phyloP scores from a whole-genome alignment of 2,329 filamentous ascomycete genomes.

The Hypoxylon sp. region DNA sequence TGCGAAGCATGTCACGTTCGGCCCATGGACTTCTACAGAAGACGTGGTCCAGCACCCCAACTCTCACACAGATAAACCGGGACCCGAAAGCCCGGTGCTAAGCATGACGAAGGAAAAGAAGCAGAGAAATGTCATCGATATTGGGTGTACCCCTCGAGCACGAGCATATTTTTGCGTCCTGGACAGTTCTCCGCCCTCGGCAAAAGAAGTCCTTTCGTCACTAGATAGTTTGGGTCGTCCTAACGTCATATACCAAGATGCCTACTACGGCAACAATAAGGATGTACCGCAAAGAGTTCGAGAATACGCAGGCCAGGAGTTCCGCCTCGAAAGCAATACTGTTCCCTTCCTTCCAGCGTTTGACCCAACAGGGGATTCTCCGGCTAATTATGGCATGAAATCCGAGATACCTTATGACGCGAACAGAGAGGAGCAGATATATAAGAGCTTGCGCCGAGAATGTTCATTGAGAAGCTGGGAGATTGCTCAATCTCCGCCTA shows the following conservation, averaged over 20 bases:
- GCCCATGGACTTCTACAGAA: constrained; percentile 27
- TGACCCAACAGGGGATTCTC: constrained; percentile 66
- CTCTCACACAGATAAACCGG: constrained; percentile 25
- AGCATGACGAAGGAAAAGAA: constrained; percentile 23
- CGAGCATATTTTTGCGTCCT: constrained; percentile 45
- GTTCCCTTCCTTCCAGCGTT: constrained; percentile 84
- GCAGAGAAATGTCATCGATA: constrained; percentile 23
- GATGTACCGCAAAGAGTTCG: constrained; percentile 80
- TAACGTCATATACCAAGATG: constrained; percentile 80
- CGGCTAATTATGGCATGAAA: constrained; percentile 64
- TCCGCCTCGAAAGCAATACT: constrained; percentile 76
- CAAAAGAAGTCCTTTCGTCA: constrained; percentile 59
- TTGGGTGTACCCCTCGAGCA: constrained; percentile 39
- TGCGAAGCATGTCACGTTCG: constrained; percentile 50
- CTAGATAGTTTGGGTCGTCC: constrained; percentile 67
- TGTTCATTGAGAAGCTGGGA: constrained; percentile 80
- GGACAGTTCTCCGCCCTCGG: constrained; percentile 46
- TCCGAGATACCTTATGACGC: constrained; percentile 57
- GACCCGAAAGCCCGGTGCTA: constrained; percentile 29
- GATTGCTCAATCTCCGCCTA: constrained; percentile 74
- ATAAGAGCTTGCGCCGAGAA: constrained; percentile 59
- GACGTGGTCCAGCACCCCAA: constrained; percentile 7
- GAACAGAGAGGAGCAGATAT: constrained; percentile 56
- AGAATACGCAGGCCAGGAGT: constrained; percentile 89
- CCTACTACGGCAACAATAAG: constrained; percentile 82